These are phyloP conservation scores for Elasticomyces elasticus DNA, from an alignment of 495 filamentous ascomycete species.

Conservation along the genomic window DNA sequence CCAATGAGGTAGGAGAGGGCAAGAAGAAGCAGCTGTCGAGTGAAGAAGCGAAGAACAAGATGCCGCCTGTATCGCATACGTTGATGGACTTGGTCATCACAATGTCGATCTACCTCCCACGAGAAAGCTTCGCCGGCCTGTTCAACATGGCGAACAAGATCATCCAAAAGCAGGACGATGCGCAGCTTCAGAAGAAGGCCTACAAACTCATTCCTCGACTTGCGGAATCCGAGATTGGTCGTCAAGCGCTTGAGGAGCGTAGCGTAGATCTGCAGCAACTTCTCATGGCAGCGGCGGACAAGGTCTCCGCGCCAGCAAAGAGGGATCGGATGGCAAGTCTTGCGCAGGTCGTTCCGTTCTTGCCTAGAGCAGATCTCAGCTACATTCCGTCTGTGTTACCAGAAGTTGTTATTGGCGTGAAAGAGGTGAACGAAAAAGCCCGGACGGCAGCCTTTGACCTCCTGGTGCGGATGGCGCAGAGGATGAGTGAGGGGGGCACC, in stretches of 20 bases:
- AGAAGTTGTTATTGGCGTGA: constrained; percentile 87
- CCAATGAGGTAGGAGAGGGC: constrained; percentile 47
- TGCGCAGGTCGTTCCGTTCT: constrained; percentile 60
- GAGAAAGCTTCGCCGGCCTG: constrained; percentile 65
- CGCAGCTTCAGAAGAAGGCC: constrained; percentile 97
- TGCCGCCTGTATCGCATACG: constrained; percentile 90
- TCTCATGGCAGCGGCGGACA: constrained; percentile 65
- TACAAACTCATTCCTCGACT: constrained; percentile 93
- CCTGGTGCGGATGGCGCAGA: constrained; percentile 76
- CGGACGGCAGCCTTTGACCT: constrained; percentile 81
- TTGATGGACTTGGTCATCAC: constrained; percentile 94
- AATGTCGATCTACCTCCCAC: constrained; percentile 83
- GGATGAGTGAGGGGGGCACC: constrained; percentile 61
- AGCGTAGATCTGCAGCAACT: constrained; percentile 66
- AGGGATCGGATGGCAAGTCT: constrained; percentile 74
- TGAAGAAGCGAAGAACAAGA: constrained; percentile 51
- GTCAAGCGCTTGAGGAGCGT: constrained; percentile 58
- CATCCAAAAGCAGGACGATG: constrained; percentile 64
- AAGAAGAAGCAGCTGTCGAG: constrained; percentile 39
- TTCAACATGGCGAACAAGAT: constrained; percentile 76
- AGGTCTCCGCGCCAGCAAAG: constrained; percentile 71
- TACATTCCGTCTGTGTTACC: constrained; percentile 87
- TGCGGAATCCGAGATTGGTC: constrained; percentile 65
- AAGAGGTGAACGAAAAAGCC: constrained; percentile 93
- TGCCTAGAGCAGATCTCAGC: constrained; percentile 66